Evolutionary conservation across 1,139 yeast species (phyloP), one percentile per base, ranked within the genome.

Genomic region (Saccharomyces hybrid): DNA sequence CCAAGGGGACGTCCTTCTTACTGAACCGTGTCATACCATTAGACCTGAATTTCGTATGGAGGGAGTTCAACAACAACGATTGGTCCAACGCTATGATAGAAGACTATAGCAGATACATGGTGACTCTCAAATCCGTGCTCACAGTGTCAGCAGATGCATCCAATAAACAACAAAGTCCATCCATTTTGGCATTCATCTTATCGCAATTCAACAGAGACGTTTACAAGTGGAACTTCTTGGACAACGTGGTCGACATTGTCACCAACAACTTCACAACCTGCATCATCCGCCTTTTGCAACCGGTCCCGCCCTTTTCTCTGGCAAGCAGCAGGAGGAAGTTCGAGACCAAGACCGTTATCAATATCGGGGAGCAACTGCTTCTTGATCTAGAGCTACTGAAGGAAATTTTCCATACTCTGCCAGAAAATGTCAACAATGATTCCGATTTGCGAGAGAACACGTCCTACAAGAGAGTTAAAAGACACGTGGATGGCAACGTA

Each of bases 361-460:
- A 80, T 14, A 84, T 86, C 61, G 86, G 95, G 4, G 96, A 91
- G 67, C 97, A 91, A 67, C 76, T 93, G 65, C 73, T 86, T 42
- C 73, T 86, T 38, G 99, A 93, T 70, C 66, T 87, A 3, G 82
- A 83, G 47, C 76, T 80, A 8, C 70, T 93, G 62, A 86, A 86
- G 64, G 75, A 75, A 32, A 73, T 80, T 31, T 77, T 89, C 19
- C 56, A 59, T 24, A 49, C 59, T 2, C 53, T 67, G 21, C 58
- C 63, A 11, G 68, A 66, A 16, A 55, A 50, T 24, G 55, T 61
- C 32, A 54, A 61, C 4, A 53, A 55, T 26, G 55, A 54, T 19
- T 55, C 55, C 46, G 59, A 57, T 11, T 52, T 59, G 32, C 51
- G 60, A 2, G 62, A 60, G 47, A 57, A 55, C 27, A 55, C 64